These are phyloP conservation scores for Talaromyces islandicus DNA, from an alignment of 2,329 filamentous ascomycete species.

Conservation along the genomic window DNA sequence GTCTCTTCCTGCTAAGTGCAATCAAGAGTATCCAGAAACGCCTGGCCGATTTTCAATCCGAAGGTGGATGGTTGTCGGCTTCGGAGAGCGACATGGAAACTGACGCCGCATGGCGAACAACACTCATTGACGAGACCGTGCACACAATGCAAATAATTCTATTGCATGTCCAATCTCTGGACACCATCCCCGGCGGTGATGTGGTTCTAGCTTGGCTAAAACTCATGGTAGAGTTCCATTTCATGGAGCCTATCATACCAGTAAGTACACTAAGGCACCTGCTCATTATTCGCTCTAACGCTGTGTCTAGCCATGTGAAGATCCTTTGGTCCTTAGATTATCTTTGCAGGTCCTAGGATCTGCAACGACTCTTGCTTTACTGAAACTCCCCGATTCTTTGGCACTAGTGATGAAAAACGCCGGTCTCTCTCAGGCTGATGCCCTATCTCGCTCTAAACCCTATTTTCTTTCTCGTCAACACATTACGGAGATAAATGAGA, in stretches of 20 bases:
- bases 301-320: constrained; percentile 29
- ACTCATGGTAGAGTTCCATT: constrained; percentile 62
- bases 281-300: constrained; percentile 4
- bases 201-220: constrained; percentile 66
- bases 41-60: constrained; percentile 25
- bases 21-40: constrained; percentile 30
- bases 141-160: constrained; percentile 71
- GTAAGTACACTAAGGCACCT: constrained; percentile 37
- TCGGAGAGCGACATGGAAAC: constrained; percentile 49
- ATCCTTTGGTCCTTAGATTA: constrained; percentile 34
- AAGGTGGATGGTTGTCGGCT: constrained; percentile 41
- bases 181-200: constrained; percentile 52
- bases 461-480: constrained; percentile 67
- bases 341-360: constrained; percentile 65
- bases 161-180: constrained; percentile 58
- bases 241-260: constrained; percentile 59
- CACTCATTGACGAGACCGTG: constrained; percentile 62
- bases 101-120: constrained; percentile 58
- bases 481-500: constrained; percentile 65
- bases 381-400: constrained; percentile 61
- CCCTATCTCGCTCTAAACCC: constrained; percentile 38
- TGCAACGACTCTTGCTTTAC: constrained; percentile 63
- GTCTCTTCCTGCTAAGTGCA: constrained; percentile 25
- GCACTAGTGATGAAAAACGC: constrained; percentile 41
- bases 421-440: constrained; percentile 16